A percentile compares a stretch with the other conserved stretches of the same genome.
Conservation (phyloP, 805 yeast genomes). For the Saccharomycopsis schoenii region DNA sequence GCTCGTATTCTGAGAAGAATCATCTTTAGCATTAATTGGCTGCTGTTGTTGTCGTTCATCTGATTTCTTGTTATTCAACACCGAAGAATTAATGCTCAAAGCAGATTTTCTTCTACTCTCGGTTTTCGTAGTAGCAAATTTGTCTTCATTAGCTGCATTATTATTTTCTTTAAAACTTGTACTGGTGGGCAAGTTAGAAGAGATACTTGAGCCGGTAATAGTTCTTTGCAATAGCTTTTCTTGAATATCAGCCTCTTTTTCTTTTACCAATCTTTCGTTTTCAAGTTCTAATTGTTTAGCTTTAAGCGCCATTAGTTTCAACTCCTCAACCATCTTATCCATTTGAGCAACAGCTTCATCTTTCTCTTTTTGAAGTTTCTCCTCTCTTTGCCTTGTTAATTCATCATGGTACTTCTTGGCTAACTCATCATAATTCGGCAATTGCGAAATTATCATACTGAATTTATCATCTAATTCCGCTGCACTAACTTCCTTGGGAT, state of each 20-base stretch:
- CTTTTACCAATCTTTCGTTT: slow-evolving; percentile 13
- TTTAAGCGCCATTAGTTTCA: slow-evolving; percentile 13
- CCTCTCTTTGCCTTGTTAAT: slow-evolving; percentile 7
- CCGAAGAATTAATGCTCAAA: slow-evolving; percentile 4
- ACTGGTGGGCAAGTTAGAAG: background rate
- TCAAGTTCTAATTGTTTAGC: slow-evolving; percentile 14
- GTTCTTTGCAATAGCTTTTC: background rate
- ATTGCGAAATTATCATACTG: background rate
- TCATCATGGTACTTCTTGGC: slow-evolving; percentile 2
- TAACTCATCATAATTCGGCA: slow-evolving; percentile 10
- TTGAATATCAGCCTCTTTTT: slow-evolving; percentile 6
- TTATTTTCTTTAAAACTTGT: background rate
- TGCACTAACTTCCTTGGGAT: background rate
- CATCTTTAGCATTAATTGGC: background rate
- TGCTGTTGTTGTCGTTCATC: background rate
- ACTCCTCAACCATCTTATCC: slow-evolving; percentile 7
- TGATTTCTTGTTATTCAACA: slow-evolving; percentile 2
- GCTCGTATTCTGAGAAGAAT: background rate
- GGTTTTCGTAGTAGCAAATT: background rate
- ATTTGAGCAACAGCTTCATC: slow-evolving; percentile 14
- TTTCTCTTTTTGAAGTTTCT: slow-evolving; percentile 7
- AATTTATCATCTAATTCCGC: background rate
- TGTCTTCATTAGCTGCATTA: background rate
- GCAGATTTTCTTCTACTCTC: slow-evolving; percentile 7
- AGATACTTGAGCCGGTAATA: background rate